phyloP scores from a whole-genome alignment of 805 yeast species.

The Candida multigemmis region DNA sequence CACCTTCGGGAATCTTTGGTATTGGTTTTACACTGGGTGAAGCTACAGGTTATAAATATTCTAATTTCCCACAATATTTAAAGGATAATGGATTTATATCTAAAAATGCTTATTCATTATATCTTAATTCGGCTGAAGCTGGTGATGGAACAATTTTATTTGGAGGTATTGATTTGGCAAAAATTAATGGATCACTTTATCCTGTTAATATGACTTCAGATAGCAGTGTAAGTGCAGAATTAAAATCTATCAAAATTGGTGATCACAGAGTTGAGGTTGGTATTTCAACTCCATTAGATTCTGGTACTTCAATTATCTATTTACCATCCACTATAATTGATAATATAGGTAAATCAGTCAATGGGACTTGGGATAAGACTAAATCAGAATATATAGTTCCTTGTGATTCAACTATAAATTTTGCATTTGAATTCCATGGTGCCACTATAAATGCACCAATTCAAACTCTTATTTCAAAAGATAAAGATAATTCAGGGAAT shows the following conservation, averaged over 20 bases:
- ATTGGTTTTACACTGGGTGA: constrained; percentile 4
- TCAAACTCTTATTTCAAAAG: too few species aligned
- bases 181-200: too few species aligned
- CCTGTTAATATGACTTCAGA: too few species aligned
- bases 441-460: too few species aligned
- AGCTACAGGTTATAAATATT: constrained; percentile 7
- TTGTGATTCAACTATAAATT: too few species aligned
- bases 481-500: too few species aligned
- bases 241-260: not conserved
- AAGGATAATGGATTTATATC: constrained; percentile 20
- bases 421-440: too few species aligned
- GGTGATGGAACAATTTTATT: constrained; percentile 13
- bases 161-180: constrained; percentile 17
- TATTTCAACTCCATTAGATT: not conserved
- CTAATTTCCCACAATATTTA: constrained; percentile 21
- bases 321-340: too few species aligned
- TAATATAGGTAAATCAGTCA: too few species aligned
- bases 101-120: constrained; percentile 22
- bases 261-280: not conserved
- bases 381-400: too few species aligned
- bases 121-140: constrained; percentile 12
- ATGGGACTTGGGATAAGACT: too few species aligned
- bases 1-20: constrained; percentile 5
- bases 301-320: too few species aligned
- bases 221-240: not conserved